Evolutionary conservation across 768 basidiomycete genomes (phyloP), one percentile per base, ranked within the genome.

Genomic region (Tylopilus sp.): DNA sequence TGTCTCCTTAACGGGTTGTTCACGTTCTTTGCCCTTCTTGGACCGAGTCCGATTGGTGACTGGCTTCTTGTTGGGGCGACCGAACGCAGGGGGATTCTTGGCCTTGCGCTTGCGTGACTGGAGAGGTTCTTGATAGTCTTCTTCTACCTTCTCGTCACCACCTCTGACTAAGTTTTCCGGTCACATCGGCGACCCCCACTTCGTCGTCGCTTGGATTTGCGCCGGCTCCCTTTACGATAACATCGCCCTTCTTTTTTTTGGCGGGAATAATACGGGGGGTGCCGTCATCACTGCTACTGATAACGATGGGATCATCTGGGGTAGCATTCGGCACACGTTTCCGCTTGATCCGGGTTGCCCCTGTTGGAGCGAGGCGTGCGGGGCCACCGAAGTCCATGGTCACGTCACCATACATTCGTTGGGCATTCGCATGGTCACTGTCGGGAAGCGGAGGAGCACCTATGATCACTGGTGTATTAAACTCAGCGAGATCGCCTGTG

Each of bases 351-450:
- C 31, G 9, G 4, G 31, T 48, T 2, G 25, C 53, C 9, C n/a
- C 42, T 11, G 16, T 38, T 24, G 42, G 22, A 44, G 53, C 22
- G 14, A 54, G 47, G 1, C 22, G 36, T 4, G 28, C 47, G 4
- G 53, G 47, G 9, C 53, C 47, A 14, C 21, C 28, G 6, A 44
- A 48, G 29, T 54, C 47, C 2, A 48, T 14, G 4, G 34, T 44
- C 4, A 26, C 10, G 42, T 54, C 26, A n/a, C 41, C 47, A 8
- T 54, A 54, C 41, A 54, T 54, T 31, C 44, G 47, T 25, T n/a
- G 41, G 26, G 47, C 53, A 12, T 31, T 48, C 11, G 34, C 14
- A 4, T 12, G 41, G 16, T 0, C 4, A 12, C 53, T 47, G n/a
- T 28, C 40, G 2, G 10, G 28, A 33, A 30, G 45, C 6, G 52